Evolutionary conservation across 495 filamentous ascomycete species (phyloP), one percentile per base, ranked within the genome.

Genomic region (Copromyces sp.): DNA sequence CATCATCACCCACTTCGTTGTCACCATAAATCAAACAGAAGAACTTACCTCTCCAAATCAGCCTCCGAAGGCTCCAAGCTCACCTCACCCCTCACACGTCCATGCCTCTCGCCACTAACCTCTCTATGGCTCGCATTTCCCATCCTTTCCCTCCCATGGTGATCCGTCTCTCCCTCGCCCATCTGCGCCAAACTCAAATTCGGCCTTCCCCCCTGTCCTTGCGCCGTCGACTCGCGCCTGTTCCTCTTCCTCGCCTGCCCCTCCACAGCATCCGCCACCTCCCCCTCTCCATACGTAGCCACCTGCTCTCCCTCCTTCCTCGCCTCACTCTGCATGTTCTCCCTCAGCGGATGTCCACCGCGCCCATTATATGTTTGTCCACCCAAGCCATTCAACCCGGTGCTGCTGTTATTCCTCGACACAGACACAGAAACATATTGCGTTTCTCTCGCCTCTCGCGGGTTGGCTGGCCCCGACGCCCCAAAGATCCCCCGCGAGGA

Each of bases 241-340:
- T 65, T 65, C 53, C 44, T 68, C 71, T 38, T 72, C 0, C 83
- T 82, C 29, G 79, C 75, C 73, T 84, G 83, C 0, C 82, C 76
- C 70, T 83, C 73, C 1, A 88, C 86, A 0, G 82, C 81, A 35
- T 80, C 75, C 3, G 87, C 87, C 44, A 90, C 86, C 32, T 86
- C 81, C 4, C 88, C 89, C 71, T 90, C 88, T 6, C 80, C 79
- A 0, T 83, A 80, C 38, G 85, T 81, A 35, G 84, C 81, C 83
- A 90, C 88, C 73, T 90, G 85, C 6, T 88, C 89, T 11, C 86
- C 86, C 20, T 89, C 87, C 74, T 70, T 84, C 82, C 8, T 77
- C 71, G 12, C 74, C 75, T 39, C 76, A 74, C 32, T 70, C 40
- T 20, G 9, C 39, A 11, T 41, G n/a, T 17, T 47, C 53, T 39